These are phyloP conservation scores for Solanum peruvianum DNA, from an alignment of 257 asterid genomes.

Conservation along the genomic window DNA sequence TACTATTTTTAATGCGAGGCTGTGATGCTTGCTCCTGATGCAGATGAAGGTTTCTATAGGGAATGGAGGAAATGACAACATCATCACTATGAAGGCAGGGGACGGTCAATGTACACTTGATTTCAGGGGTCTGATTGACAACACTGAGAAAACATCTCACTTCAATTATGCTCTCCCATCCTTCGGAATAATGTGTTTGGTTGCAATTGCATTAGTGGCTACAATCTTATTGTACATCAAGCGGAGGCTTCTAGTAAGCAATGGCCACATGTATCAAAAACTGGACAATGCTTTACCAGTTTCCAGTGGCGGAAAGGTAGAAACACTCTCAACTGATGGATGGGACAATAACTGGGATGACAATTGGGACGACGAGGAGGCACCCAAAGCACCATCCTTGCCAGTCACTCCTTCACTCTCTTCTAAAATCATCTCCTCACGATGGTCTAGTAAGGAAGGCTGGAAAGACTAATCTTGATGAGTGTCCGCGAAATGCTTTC, in stretches of 20 bases:
- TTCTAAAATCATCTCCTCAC: constrained; percentile 37
- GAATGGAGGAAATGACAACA: constrained; percentile 24
- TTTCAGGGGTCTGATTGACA: constrained; percentile 32
- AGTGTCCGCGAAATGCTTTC: not conserved
- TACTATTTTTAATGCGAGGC: not conserved
- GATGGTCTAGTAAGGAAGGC: constrained; percentile 50
- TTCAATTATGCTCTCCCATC: constrained; percentile 15
- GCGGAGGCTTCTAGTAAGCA: constrained; percentile 22
- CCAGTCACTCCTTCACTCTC: constrained; percentile 61
- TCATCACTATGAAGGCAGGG: constrained; percentile 39
- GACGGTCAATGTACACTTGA: constrained; percentile 52
- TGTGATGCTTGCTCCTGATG: not conserved
- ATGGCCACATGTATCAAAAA: constrained; percentile 36
- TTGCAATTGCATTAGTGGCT: constrained; percentile 18
- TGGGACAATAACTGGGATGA: constrained; percentile 88
- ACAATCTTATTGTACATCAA: constrained; percentile 26
- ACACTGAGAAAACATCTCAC: constrained; percentile 10
- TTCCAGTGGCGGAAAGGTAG: constrained; percentile 30
- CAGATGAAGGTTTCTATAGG: constrained; percentile 59
- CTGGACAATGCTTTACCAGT: constrained; percentile 67
- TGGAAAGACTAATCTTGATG: constrained; percentile 53
- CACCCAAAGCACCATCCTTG: constrained; percentile 38
- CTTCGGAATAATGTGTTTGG: constrained; percentile 24
- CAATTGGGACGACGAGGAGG: constrained; percentile 82
- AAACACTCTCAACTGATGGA: constrained; percentile 31